Evolutionary conservation across 2,329 filamentous ascomycete genomes (phyloP), one percentile per base, ranked within the genome.

Genomic region (Phialocephala sp.): DNA sequence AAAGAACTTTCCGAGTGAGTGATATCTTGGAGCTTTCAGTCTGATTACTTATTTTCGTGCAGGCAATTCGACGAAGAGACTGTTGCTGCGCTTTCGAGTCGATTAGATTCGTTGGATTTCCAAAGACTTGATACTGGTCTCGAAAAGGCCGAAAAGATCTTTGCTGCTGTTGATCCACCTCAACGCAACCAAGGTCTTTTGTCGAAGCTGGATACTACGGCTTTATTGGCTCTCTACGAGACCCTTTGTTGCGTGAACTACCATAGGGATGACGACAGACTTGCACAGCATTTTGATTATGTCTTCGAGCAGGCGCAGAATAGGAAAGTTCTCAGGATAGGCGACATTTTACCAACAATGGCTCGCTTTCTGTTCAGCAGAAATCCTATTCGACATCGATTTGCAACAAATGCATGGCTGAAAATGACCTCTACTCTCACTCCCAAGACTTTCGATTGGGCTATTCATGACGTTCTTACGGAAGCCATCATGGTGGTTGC

Each of bases 201-300:
- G n/a, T 67, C 69, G 24, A 67, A 66, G 20, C 76, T 83, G 8
- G 79, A 85, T 35, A 80, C 84, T 1, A 81, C 86, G 35, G 87
- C 92, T 8, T 85, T 96, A 59, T 86, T 95, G 65, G 90, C 92
- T 12, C 86, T 98, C 36, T 97, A 96, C 73, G 94, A 98, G 77
- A 90, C 91, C 0, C 81, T 98, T 60, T 97, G 93, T 76, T 97
- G 91, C 77, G 87, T 93, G 70, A 84, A 90, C 0, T 93, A 96
- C 75, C 82, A 97, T 67, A 84, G 89, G 69, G 73, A 73, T 12
- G 71, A 73, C 24, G 64, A 71, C 1, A 66, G 66, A 14, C 71
- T 77, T 11, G 63, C 70, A 6, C 70, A 65, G 20, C 67, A 73
- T 61, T 97, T 98, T 76, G 91, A 97, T 75, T 87, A 85, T 71